Base-by-base conservation (phyloP, 129 eudicot genomes). In the Flaveria sonorensis region DNA sequence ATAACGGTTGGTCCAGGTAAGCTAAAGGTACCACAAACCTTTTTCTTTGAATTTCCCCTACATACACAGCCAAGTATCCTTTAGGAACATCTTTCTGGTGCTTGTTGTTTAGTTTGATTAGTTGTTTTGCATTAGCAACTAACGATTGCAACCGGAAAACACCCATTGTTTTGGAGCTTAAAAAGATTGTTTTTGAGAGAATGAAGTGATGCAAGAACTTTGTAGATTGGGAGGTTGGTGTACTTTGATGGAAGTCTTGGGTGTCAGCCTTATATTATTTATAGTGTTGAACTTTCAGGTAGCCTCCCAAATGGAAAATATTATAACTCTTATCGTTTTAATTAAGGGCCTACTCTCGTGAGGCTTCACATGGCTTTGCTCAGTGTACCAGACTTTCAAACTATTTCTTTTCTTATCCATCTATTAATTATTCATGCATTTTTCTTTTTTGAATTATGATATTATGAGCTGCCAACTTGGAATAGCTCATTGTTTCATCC, bases 1-100 rank as follows among this genome's bases (percentile, higher is more conserved):
- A 87, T 21, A 78, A 19, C 1, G 91, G 86, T 59, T 81, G 86
- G 15, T 81, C 75, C 40, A 87, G 71, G 78, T 73, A 84, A 11
- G 83, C 57, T 43, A 84, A 20, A 50, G 88, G 91, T 70, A 87
- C 83, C 45, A 78, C 74, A 28, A 80, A 78, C 45, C 79, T 76
- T 65, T 79, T 86, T 75, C 63, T 86, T 48, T 81, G 59, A 10
- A 28, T 4, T 19, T 88, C 85, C 73, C 93, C 87, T 0, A 89
- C 89, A 43, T 89, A 88, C 40, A 88, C 88, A 16, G 86, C 82
- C 57, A 86, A 40, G 70, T 88, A 79, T 13, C 89, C 90, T 76
- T 82, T 87, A 21, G 89, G 88, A 16, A 85, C 92, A 40, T 78
- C 74, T 70, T 9, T 26, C 5, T 81, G 72, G 52, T 69, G 42